These are phyloP conservation scores for Phytopythium sindhum DNA, from an alignment of 352 stramenopile genomes.

Conservation along the genomic window DNA sequence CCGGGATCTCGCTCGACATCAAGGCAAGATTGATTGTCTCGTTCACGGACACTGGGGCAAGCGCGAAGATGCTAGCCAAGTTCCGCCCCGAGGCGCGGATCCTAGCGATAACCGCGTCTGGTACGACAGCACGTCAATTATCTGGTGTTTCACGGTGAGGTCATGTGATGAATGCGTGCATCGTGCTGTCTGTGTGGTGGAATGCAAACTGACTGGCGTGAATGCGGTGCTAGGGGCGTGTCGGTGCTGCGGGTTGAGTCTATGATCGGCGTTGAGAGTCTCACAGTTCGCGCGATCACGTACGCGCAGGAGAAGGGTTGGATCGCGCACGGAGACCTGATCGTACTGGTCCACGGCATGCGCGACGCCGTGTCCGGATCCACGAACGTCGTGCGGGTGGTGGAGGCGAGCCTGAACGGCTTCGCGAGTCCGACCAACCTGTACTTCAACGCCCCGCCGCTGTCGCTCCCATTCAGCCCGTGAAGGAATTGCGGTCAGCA, in stretches of 20 bases:
- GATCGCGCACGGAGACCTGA: conserved; percentile 80
- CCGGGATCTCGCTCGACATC: conserved; percentile 97
- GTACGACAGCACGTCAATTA: conserved; percentile 63
- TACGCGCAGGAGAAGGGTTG: conserved; percentile 77
- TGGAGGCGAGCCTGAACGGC: conserved; percentile 63
- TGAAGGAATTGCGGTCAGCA: background rate
- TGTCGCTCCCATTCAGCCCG: background rate
- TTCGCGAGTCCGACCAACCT: conserved; percentile 72
- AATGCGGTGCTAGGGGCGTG: conserved; percentile 45
- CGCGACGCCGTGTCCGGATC: conserved; percentile 76
- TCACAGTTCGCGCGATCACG: conserved; percentile 84
- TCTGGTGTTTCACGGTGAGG: conserved; percentile 73
- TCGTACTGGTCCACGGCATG: conserved; percentile 89
- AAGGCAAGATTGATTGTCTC: conserved; percentile 96
- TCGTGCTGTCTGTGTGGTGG: background rate
- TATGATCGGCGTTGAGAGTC: conserved; percentile 81
- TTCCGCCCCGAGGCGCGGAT: conserved; percentile 91
- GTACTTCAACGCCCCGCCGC: conserved; percentile 27
- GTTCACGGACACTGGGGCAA: conserved; percentile 94
- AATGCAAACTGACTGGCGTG: conserved; percentile 1
- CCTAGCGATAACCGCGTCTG: conserved; percentile 85
- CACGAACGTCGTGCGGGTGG: conserved; percentile 90
- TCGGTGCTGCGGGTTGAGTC: conserved; percentile 61
- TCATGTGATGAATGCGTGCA: background rate
- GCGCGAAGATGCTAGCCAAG: conserved; percentile 95